Evolutionary conservation across 805 yeast genomes (phyloP), one percentile per base, ranked within the genome.

Genomic region (Saccharomycopsis vini): DNA sequence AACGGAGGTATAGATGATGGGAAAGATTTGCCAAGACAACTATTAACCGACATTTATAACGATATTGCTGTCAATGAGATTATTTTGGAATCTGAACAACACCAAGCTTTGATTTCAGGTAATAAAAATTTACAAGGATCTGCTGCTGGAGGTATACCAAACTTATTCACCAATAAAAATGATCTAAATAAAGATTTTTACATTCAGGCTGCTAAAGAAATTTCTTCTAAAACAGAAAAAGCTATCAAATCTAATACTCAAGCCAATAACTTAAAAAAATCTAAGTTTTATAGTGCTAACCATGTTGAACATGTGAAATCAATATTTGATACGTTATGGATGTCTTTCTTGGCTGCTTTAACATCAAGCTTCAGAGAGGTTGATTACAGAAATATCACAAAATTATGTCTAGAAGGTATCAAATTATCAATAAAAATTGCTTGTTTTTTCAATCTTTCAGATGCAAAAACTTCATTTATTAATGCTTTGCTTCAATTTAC

Each of bases 1-100:
- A 92, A 90, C 60, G 69, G 81, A 39, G 97, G 97, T 22, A 87
- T 92, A 55, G 95, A 94, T 60, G 95, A 90, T 56, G 92, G 90
- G 10, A 75, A 79, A 39, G 90, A 86, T 60, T 67, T 92, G 33
- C 87, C 95, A 4, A 71, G 73, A 15, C 92, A 84, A 22, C 74
- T 78, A 51, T 68, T 92, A 56, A 69, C 71, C 31, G 71, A 71
- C 12, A 76, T 90, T 36, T 92, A 74, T 60, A 68, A 77, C 23
- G 97, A 92, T 54, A 92, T 92, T 54, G 79, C 72, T 39, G 64
- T 61, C 33, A 77, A 92, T 60, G 99, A 92, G 63, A 94, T 92
- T 57, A 89, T 87, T 55, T 68, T 92, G 45, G 81, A 82, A 46
- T 84, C 95, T 34, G 98, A 94, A 60, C 98, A 90, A 55, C 95